Percentiles rank a stretch among this genome's conserved stretches.
These are phyloP conservation scores for Pseudogymnoascus sp. DNA, from an alignment of 2,329 filamentous ascomycete genomes.

Conservation along the genomic window DNA sequence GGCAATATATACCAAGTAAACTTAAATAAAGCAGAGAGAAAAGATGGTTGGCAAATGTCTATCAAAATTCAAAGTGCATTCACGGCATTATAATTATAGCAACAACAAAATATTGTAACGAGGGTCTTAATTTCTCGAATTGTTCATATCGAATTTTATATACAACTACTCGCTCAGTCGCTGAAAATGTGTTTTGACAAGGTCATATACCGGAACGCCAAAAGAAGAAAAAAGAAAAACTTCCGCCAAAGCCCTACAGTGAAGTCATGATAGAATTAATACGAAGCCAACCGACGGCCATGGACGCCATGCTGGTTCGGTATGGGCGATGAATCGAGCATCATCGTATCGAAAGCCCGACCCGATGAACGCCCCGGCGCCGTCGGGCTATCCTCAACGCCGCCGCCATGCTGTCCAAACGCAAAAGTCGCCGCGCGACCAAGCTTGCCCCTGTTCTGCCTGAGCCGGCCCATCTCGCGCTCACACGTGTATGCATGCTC, in stretches of 20 bases:
- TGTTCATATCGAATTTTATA: neutral
- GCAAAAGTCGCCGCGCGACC: constrained; percentile 88
- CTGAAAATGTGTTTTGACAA: constrained; percentile 10
- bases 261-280: constrained; percentile 34
- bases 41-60: too few relatives aligned
- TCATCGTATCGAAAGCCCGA: constrained; percentile 32
- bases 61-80: too few relatives aligned
- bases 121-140: too few relatives aligned
- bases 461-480: constrained; percentile 86
- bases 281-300: constrained; percentile 56
- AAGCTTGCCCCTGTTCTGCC: constrained; percentile 74
- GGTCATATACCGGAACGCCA: constrained; percentile 10
- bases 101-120: too few relatives aligned
- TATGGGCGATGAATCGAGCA: constrained; percentile 33
- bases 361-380: constrained; percentile 28
- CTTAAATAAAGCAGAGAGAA: too few relatives aligned
- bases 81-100: too few relatives aligned
- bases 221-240: constrained; percentile 7
- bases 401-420: constrained; percentile 65
- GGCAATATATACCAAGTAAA: too few relatives aligned
- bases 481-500: constrained; percentile 91
- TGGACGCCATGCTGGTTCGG: constrained; percentile 44
- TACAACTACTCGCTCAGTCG: constrained; percentile 8
- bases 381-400: constrained; percentile 52
- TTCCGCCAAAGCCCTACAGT: neutral